Conservation (phyloP, 2,329 filamentous ascomycete genomes). For the Westerdykella sp. region DNA sequence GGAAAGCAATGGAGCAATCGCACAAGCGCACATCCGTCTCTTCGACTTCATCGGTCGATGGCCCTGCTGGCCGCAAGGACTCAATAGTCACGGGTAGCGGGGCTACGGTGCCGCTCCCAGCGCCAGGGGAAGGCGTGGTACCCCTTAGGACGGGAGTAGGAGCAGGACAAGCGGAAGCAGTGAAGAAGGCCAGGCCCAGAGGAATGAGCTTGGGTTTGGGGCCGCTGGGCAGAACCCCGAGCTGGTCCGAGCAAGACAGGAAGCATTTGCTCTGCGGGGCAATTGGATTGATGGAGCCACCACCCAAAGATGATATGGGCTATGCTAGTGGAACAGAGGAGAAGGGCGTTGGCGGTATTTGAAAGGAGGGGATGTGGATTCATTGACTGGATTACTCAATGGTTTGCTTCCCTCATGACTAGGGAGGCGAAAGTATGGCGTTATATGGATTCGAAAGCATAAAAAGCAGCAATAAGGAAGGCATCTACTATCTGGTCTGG, state of each 20-base stretch:
- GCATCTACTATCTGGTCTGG: too few species aligned
- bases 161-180: slow-evolving; percentile 15
- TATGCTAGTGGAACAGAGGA: slow-evolving; percentile 19
- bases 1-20: slow-evolving; percentile 17
- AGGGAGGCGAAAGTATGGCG: not conserved
- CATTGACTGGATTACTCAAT: not conserved
- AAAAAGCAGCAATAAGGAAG: too few species aligned
- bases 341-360: not conserved
- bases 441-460: not conserved
- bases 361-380: not conserved
- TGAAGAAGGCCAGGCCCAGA: slow-evolving; percentile 25
- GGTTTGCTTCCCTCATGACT: not conserved
- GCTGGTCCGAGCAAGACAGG: slow-evolving; percentile 32
- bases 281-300: slow-evolving; percentile 16
- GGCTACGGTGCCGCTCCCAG: slow-evolving; percentile 15
- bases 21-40: slow-evolving; percentile 8
- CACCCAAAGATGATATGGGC: slow-evolving; percentile 17
- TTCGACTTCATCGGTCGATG: too few species aligned
- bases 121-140: slow-evolving; percentile 29
- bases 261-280: slow-evolving; percentile 24
- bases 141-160: slow-evolving; percentile 26
- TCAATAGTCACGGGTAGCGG: slow-evolving; percentile 13
- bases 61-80: slow-evolving; percentile 18
- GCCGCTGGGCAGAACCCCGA: slow-evolving; percentile 24
- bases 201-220: slow-evolving; percentile 30